Conservation (phyloP, 768 basidiomycete species). For the Gloeophyllum trabeum region DNA sequence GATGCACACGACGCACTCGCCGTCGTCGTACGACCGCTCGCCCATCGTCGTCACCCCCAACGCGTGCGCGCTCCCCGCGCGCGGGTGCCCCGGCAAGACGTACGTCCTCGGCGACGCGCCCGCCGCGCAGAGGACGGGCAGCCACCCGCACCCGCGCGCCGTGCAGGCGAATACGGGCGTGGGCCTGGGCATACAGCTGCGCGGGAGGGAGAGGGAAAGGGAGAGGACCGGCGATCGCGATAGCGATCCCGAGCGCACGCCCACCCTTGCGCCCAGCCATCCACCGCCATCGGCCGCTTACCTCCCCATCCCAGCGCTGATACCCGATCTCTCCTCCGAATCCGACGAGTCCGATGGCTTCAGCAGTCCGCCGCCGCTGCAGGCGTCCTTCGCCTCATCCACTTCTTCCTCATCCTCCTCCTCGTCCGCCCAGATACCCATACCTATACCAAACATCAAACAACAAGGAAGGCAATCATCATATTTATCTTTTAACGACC, state of each 20-base stretch:
- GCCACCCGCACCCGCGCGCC: conserved; percentile 36
- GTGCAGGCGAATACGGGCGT: conserved; percentile 8
- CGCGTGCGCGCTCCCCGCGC: conserved; percentile 51
- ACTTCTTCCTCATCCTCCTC: conserved; percentile 2
- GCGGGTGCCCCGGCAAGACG: conserved; percentile 66
- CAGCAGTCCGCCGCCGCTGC: conserved; percentile 18
- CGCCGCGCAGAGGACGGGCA: conserved; percentile 14
- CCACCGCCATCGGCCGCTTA: conserved; percentile 6
- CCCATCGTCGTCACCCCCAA: conserved; percentile 70
- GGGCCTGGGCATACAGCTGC: conserved; percentile 14
- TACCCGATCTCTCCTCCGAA: conserved; percentile 52
- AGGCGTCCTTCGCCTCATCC: conserved; percentile 3
- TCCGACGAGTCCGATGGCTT: conserved; percentile 57
- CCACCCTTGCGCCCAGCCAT: conserved; percentile 11
- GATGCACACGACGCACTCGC: conserved; percentile 29
- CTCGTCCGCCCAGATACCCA: no score
- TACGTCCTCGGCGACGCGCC: conserved; percentile 22
- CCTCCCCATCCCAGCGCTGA: conserved; percentile 30
- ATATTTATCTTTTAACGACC: not conserved
- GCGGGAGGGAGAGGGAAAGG: no score
- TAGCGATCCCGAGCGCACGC: conserved; percentile 13
- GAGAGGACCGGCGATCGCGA: conserved; percentile 6
- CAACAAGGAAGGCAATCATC: not conserved
- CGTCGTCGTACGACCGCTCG: conserved; percentile 60
- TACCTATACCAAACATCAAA: conserved; percentile 2